Percentiles rank a stretch among this genome's conserved stretches.
These are phyloP conservation scores for Gymnopus androsaceus DNA, from an alignment of 1,284 basidiomycete genomes.

Conservation along the genomic window DNA sequence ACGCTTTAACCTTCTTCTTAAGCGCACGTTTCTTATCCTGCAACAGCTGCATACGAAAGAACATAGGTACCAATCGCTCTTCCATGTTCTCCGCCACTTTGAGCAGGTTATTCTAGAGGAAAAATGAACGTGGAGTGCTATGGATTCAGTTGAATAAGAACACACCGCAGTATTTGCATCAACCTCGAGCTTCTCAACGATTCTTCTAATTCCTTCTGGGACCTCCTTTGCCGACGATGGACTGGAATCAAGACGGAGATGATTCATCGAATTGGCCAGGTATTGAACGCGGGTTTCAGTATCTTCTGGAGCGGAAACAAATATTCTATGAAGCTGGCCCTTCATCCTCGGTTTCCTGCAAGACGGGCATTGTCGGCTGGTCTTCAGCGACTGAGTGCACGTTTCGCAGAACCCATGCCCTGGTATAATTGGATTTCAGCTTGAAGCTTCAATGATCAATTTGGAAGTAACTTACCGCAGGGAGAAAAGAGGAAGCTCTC, in stretches of 20 bases:
- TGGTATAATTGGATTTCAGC: not conserved
- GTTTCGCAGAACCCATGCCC: constrained; percentile 16
- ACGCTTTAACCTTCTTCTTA: constrained; percentile 13
- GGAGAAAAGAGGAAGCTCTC: constrained; percentile 11
- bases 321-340: constrained; percentile 7
- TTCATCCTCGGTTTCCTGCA: constrained; percentile 8
- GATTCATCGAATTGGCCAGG: not conserved
- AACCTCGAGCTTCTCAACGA: not conserved
- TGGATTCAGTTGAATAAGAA: not conserved
- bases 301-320: constrained; percentile 6
- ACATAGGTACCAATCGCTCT: constrained; percentile 4
- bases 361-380: constrained; percentile 6
- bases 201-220: not conserved
- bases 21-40: constrained; percentile 14
- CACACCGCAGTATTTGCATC: constrained; percentile 8
- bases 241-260: not conserved
- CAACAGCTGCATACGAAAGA: constrained; percentile 9
- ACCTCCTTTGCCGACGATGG: not conserved
- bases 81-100: constrained; percentile 11
- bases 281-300: constrained; percentile 3
- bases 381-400: constrained; percentile 3
- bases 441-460: not conserved
- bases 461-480: constrained; percentile 13
- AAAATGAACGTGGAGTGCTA: not conserved
- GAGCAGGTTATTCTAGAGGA: constrained; percentile 8